These are phyloP conservation scores for Oleoguttula mirabilis DNA, from an alignment of 495 filamentous ascomycete species.

Conservation along the genomic window DNA sequence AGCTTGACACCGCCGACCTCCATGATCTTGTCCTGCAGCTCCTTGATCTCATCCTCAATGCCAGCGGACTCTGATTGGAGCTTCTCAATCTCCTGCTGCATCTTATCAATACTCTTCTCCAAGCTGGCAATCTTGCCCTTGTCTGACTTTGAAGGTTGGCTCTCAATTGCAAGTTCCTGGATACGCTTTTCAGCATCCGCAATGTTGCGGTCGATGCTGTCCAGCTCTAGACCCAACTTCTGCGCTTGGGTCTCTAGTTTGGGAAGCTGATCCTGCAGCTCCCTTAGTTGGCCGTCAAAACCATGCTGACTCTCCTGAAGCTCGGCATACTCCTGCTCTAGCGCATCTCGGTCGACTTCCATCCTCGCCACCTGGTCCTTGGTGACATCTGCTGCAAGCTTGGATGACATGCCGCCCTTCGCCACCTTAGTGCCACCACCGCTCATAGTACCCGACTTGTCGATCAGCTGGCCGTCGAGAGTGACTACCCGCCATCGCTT, in stretches of 20 bases:
- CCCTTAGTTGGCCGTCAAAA: conserved; percentile 57
- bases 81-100: conserved; percentile 68
- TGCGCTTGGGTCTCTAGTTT: conserved; percentile 80
- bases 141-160: conserved; percentile 68
- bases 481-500: conserved; percentile 93
- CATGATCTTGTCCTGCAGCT: conserved; percentile 92
- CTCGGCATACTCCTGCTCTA: conserved; percentile 66
- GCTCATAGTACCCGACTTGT: conserved; percentile 96
- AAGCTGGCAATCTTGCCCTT: conserved; percentile 54
- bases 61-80: conserved; percentile 69
- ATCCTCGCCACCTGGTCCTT: conserved; percentile 81
- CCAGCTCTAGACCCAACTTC: conserved; percentile 80
- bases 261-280: conserved; percentile 71
- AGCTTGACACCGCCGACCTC: conserved; percentile 89
- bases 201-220: conserved; percentile 73
- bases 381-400: conserved; percentile 69
- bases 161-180: conserved; percentile 66
- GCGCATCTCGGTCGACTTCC: conserved; percentile 70
- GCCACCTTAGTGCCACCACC: conserved; percentile 85
- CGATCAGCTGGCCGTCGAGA: conserved; percentile 85
- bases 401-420: conserved; percentile 88
- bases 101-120: conserved; percentile 60
- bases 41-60: conserved; percentile 83
- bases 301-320: conserved; percentile 71
- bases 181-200: conserved; percentile 72